phyloP scores from a whole-genome alignment of 2,329 filamentous ascomycete genomes.

The Fusarium secorum region DNA sequence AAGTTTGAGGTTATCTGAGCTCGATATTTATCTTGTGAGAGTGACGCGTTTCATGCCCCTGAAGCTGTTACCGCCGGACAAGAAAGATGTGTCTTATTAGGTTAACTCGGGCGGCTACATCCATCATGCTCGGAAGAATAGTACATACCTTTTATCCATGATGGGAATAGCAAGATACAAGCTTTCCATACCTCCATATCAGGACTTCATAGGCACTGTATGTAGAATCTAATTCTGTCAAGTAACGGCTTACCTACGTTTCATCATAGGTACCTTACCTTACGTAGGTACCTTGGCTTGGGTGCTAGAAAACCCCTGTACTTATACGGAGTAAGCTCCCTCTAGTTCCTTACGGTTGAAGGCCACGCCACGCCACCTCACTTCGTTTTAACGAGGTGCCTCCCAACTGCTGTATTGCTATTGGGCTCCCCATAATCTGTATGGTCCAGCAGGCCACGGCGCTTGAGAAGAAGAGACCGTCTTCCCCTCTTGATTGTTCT shows the following conservation, averaged over 20 bases:
- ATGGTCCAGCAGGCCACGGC: constrained; percentile 9
- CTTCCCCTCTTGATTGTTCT: constrained; percentile 4
- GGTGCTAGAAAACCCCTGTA: not conserved
- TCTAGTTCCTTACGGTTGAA: not conserved
- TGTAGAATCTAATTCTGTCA: not conserved
- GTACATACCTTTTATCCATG: not conserved
- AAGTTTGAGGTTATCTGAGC: not conserved
- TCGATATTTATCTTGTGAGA: constrained; percentile 10
- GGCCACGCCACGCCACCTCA: not conserved
- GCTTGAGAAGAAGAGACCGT: constrained; percentile 26
- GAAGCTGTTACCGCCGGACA: constrained; percentile 8
- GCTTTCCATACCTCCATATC: not conserved
- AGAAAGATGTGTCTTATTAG: not conserved
- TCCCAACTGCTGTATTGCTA: constrained; percentile 3
- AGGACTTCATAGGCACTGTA: not conserved
- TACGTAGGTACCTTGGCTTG: not conserved
- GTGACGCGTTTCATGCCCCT: constrained; percentile 14
- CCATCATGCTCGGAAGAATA: not conserved
- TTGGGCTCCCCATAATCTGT: not conserved
- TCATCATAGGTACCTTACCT: not conserved
- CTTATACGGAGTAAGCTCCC: not conserved
- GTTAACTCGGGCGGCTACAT: constrained; percentile 6
- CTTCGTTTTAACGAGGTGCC: constrained; percentile 6
- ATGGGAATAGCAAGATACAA: not conserved
- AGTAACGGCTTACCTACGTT: not conserved